A percentile compares a stretch with the other conserved stretches of the same genome.
Evolutionary conservation across 2,329 filamentous ascomycete genomes (phyloP).

Genomic region (Aureobasidium sp.): DNA sequence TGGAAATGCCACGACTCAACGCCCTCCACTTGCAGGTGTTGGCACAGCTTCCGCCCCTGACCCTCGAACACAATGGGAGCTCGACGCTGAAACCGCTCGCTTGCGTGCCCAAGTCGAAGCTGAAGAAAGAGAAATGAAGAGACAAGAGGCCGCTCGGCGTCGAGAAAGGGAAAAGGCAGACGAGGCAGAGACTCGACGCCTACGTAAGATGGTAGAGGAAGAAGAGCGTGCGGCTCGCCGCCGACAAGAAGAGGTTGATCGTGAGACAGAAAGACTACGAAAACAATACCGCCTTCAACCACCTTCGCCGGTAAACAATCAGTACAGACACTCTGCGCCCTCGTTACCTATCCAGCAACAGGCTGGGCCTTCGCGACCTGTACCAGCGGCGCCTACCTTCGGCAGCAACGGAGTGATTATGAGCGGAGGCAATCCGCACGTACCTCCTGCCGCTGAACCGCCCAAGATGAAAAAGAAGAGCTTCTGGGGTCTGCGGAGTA

Average conservation of each 20-base stretch:
- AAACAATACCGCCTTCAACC: slow-evolving; percentile 54
- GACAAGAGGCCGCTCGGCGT: slow-evolving; percentile 42
- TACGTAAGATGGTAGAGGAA: slow-evolving; percentile 58
- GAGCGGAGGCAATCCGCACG: slow-evolving; percentile 25
- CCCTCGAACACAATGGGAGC: slow-evolving; percentile 46
- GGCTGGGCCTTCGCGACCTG: slow-evolving; percentile 21
- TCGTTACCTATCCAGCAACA: slow-evolving; percentile 11
- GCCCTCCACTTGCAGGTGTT: slow-evolving; percentile 1
- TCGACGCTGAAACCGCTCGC: slow-evolving; percentile 44
- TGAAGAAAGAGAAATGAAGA: slow-evolving; percentile 32
- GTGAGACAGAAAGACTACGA: slow-evolving; percentile 69
- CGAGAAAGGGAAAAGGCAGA: slow-evolving; percentile 53
- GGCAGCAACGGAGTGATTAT: slow-evolving; percentile 25
- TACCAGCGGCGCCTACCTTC: slow-evolving; percentile 17
- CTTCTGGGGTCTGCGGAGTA: slow-evolving; percentile 31
- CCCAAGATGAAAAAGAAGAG: slow-evolving; percentile 30
- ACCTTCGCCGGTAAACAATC: neutral
- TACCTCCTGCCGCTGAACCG: slow-evolving; percentile 17
- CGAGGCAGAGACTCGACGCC: slow-evolving; percentile 50
- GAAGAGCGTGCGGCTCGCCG: slow-evolving; percentile 56
- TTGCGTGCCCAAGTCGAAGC: slow-evolving; percentile 37
- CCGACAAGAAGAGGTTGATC: slow-evolving; percentile 51
- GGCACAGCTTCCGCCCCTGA: slow-evolving; percentile 35
- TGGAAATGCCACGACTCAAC: neutral
- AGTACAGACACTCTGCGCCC: slow-evolving; percentile 16